phyloP scores from a whole-genome alignment of 805 yeast genomes.

The Candida berthetii region DNA sequence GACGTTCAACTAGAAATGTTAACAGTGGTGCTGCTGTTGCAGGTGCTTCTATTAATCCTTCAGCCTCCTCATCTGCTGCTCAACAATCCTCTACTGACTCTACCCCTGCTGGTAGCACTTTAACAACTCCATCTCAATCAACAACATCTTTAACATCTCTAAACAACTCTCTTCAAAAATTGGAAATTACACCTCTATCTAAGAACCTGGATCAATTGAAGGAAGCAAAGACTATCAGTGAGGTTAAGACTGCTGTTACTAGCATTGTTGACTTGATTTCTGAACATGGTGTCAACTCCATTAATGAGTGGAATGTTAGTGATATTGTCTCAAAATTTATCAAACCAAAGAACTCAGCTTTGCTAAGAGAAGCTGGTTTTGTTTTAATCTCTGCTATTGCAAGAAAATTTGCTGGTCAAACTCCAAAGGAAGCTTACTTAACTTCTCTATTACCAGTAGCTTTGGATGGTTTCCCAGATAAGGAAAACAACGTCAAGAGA shows the following conservation, averaged over 20 bases:
- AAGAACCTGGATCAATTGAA: constrained; percentile 48
- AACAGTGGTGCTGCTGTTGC: background rate
- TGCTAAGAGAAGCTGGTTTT: constrained; percentile 74
- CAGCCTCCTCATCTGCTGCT: constrained; percentile 2
- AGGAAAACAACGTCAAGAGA: constrained; percentile 79
- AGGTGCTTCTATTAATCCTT: background rate
- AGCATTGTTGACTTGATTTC: constrained; percentile 41
- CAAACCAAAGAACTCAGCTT: constrained; percentile 67
- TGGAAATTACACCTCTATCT: constrained; percentile 62
- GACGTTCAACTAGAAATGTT: background rate
- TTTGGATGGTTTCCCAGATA: constrained; percentile 74
- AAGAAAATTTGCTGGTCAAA: constrained; percentile 54
- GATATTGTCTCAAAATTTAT: constrained; percentile 60
- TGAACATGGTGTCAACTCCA: constrained; percentile 35
- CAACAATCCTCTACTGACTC: constrained; percentile 12
- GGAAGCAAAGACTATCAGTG: constrained; percentile 26
- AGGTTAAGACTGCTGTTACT: constrained; percentile 26
- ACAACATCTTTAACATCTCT: constrained; percentile 71
- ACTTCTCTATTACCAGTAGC: constrained; percentile 56
- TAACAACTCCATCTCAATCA: constrained; percentile 42
- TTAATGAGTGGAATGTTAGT: constrained; percentile 59
- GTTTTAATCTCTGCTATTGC: constrained; percentile 53
- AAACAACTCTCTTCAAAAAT: constrained; percentile 60
- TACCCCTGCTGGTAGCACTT: constrained; percentile 18
- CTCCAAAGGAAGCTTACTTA: constrained; percentile 74